These are phyloP conservation scores for Trifolium pratense DNA, from an alignment of 306 rosid species.

Conservation along the genomic window DNA sequence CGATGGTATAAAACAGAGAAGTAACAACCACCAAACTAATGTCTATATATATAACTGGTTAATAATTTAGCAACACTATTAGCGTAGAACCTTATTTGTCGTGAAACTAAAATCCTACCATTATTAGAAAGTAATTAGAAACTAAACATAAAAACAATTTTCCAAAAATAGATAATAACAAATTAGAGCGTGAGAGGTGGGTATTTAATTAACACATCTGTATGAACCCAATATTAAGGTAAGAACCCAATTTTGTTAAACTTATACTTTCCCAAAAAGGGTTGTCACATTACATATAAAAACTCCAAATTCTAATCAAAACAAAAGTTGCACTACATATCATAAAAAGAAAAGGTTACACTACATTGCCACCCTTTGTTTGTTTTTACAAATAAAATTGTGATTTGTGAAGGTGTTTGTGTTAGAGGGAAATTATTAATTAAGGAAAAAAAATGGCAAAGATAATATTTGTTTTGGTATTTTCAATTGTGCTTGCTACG, in stretches of 20 bases:
- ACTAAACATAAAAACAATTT: neutral
- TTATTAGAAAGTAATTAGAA: no score
- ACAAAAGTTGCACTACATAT: conserved; percentile 32
- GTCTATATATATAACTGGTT: conserved; percentile 22
- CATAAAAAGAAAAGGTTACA: conserved; percentile 25
- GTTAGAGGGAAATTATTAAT: neutral
- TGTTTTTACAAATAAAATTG: neutral
- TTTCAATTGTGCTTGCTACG: conserved; percentile 37
- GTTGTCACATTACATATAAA: conserved; percentile 30
- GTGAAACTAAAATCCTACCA: neutral
- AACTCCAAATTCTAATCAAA: neutral
- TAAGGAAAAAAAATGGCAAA: conserved; percentile 44
- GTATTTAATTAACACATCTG: neutral
- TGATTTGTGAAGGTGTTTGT: conserved; percentile 11
- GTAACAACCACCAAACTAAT: neutral
- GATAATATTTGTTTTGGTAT: conserved; percentile 24
- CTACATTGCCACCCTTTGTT: conserved; percentile 35
- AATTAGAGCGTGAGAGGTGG: conserved; percentile 8
- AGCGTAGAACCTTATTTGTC: neutral
- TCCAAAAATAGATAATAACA: conserved; percentile 38
- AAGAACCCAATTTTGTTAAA: neutral
- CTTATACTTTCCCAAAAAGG: conserved; percentile 1
- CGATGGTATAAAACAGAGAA: conserved; percentile 4
- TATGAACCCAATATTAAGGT: conserved; percentile 19
- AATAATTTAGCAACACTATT: neutral